These are phyloP conservation scores for Populus euphratica DNA, from an alignment of 345 rosid species.

Conservation along the genomic window DNA sequence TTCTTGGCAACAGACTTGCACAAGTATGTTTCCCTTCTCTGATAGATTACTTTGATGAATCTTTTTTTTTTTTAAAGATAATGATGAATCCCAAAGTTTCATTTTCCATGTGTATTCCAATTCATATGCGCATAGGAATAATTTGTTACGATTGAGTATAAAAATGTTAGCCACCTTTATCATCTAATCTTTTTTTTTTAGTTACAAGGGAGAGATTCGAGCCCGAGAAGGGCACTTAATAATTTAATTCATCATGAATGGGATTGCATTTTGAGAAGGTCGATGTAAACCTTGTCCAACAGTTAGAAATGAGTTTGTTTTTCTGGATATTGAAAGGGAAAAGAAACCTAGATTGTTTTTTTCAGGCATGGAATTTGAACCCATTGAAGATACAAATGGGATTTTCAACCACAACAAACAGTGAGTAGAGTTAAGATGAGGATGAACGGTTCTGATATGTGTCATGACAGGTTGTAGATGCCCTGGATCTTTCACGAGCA, in stretches of 20 bases:
- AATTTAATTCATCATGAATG: background rate
- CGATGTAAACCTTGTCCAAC: background rate
- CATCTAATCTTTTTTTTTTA: background rate
- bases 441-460: background rate
- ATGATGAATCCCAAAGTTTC: background rate
- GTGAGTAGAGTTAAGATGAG: background rate
- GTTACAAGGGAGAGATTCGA: background rate
- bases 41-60: background rate
- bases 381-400: background rate
- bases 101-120: background rate
- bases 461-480: conserved; percentile 64
- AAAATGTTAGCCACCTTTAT: background rate
- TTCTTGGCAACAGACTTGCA: conserved; percentile 78
- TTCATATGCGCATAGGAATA: background rate
- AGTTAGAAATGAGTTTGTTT: background rate
- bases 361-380: background rate
- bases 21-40: conserved; percentile 44
- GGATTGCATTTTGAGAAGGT: background rate
- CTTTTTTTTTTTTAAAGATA: too few species aligned
- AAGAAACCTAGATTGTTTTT: background rate
- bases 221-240: background rate
- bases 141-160: background rate
- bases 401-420: background rate
- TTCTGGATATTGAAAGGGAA: background rate
- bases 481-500: conserved; percentile 77